A percentile compares a stretch with the other conserved stretches of the same genome.
Conservation (phyloP, 345 rosid species). For the Salix koriyanagi region DNA sequence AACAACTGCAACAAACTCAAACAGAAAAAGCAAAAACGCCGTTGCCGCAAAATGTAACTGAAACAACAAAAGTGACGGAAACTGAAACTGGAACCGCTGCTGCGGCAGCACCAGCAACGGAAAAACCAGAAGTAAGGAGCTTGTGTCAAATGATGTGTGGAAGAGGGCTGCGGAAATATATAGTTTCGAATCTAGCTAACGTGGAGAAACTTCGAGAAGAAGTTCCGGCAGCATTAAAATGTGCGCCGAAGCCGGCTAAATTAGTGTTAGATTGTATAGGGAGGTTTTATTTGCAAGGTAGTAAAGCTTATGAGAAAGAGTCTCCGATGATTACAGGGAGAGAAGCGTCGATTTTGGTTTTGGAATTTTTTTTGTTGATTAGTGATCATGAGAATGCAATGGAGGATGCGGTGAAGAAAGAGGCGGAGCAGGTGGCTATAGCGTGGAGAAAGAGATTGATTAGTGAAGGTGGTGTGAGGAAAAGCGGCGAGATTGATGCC, state of each 20-base stretch:
- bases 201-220: slow-evolving; percentile 41
- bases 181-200: slow-evolving; percentile 33
- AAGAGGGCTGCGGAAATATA: slow-evolving; percentile 50
- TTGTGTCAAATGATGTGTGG: slow-evolving; percentile 47
- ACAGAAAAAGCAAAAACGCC: background rate
- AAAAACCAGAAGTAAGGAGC: slow-evolving; percentile 28
- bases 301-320: slow-evolving; percentile 41
- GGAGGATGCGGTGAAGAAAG: slow-evolving; percentile 24
- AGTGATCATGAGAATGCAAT: slow-evolving; percentile 5
- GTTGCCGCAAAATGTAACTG: background rate
- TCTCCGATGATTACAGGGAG: slow-evolving; percentile 50
- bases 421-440: slow-evolving; percentile 49
- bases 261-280: slow-evolving; percentile 73
- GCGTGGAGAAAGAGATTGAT: slow-evolving; percentile 65
- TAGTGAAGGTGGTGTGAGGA: slow-evolving; percentile 53
- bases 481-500: slow-evolving; percentile 50
- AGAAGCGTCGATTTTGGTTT: slow-evolving; percentile 44
- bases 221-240: slow-evolving; percentile 49
- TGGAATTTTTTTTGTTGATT: slow-evolving; percentile 52
- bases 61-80: slow-evolving; percentile 9
- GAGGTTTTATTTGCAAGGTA: slow-evolving; percentile 56
- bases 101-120: background rate
- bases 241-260: slow-evolving; percentile 53
- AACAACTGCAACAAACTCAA: background rate
- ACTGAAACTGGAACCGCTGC: background rate